phyloP scores from a whole-genome alignment of 202 grass and related monocot genomes.

The Miscanthus sacchariflorus region DNA sequence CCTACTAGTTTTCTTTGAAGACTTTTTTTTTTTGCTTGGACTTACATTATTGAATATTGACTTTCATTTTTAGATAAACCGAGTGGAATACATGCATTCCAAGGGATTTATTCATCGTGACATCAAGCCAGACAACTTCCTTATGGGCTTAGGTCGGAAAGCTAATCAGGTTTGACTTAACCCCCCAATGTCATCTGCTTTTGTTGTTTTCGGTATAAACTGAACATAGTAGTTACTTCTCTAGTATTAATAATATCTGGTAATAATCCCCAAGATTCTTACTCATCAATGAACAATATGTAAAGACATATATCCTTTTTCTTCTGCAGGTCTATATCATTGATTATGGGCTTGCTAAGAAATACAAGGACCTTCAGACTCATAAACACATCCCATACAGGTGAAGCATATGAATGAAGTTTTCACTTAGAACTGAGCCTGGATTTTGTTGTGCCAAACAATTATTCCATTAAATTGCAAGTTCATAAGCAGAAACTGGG shows the following conservation, averaged over 20 bases:
- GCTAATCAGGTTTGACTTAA: conserved; percentile 79
- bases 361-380: conserved; percentile 96
- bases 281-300: conserved; percentile 26
- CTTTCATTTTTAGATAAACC: conserved; percentile 66
- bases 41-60: not conserved
- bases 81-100: conserved; percentile 95
- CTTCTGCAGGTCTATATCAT: conserved; percentile 85
- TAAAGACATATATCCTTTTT: conserved; percentile 20
- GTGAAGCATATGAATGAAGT: conserved; percentile 53
- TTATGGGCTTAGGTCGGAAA: conserved; percentile 94
- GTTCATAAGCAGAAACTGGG: conserved; percentile 13
- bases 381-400: conserved; percentile 98
- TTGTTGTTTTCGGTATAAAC: conserved; percentile 28
- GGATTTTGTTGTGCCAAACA: conserved; percentile 20
- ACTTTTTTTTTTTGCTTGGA: conserved; percentile 22
- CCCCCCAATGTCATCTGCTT: not conserved
- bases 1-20: not conserved
- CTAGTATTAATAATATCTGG: not conserved
- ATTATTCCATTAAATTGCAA: conserved; percentile 28
- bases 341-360: conserved; percentile 98
- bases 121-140: conserved; percentile 95
- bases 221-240: not conserved
- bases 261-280: conserved; percentile 12
- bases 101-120: conserved; percentile 97
- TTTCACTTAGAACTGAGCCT: conserved; percentile 20